Evolutionary conservation across 441 rosid species (phyloP), one percentile per base, ranked within the genome.

Genomic region (Francoa sonchifolia): DNA sequence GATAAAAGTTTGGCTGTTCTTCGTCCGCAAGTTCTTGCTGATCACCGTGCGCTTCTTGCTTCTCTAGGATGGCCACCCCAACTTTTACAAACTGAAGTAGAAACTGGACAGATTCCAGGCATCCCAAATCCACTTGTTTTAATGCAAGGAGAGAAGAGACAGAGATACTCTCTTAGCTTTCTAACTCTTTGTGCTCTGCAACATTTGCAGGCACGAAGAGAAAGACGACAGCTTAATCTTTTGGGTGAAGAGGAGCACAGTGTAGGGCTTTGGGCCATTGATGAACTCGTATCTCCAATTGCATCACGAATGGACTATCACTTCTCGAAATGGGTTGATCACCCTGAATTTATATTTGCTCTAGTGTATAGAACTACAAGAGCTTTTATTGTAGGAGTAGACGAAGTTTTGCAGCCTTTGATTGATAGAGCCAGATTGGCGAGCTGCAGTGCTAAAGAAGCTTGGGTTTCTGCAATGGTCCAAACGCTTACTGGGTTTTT

Each of bases 11-110:
- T 85, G 63, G 70, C 69, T 19, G 56, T 69, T 44, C 62, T 76
- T 14, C 69, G 89, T 15, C 80, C 73, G 1, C 82, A 76, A 55
- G 53, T 71, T 36, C 60, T 81, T 44, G 75, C 93, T 41, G 93
- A 74, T 41, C 81, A 81, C 10, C 72, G 96, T 42, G 57, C 76
- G 40, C 73, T 81, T 71, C 93, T 85, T 54, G 62, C 72, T 26
- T 81, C 84, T 45, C 57, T 85, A 37, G 89, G 93, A 25, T 81
- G 93, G 92, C 96, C 96, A 21, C 93, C 93, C 1, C 69, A 71
- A 62, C 73, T 85, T 27, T 32, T 59, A 22, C 44, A 74, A 11
- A 45, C 65, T 8, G 68, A 62, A 31, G 44, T 13, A 4, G 79
- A 68, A 34, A 49, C 20, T 48, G 66, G 62, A 49, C 74, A 63